Percentiles rank a stretch among this genome's conserved stretches.
Evolutionary conservation across 176 grass and related monocot genomes (phyloP).

Genomic region (Pontederia crassipes): DNA sequence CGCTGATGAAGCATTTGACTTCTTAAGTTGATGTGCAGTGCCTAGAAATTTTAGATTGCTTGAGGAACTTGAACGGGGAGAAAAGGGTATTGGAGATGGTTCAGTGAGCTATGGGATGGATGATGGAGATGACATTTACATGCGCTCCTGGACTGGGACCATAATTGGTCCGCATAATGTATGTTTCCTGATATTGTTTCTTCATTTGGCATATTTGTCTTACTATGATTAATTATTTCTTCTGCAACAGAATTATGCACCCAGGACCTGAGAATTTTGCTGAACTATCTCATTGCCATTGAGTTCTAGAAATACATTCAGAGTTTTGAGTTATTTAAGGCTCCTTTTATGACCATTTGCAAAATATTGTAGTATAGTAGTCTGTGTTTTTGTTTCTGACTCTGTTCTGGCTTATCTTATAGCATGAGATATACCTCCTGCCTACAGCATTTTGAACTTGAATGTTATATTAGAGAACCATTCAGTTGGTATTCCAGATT

Average conservation of each 20-base stretch:
- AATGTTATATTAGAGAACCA: too few species aligned
- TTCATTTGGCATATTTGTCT: background rate
- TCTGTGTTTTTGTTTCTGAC: background rate
- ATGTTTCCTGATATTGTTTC: background rate
- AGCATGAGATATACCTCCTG: too few species aligned
- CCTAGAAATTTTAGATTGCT: constrained; percentile 45
- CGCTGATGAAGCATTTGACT: too few species aligned
- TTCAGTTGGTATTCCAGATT: too few species aligned
- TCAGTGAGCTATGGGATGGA: constrained; percentile 51
- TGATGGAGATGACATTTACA: constrained; percentile 66
- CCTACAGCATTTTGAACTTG: too few species aligned
- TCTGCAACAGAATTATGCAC: background rate
- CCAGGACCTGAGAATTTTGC: too few species aligned
- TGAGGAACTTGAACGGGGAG: constrained; percentile 50
- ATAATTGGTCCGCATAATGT: constrained; percentile 55
- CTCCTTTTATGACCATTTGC: background rate
- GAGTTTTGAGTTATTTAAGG: too few species aligned
- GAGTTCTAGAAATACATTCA: too few species aligned
- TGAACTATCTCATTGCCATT: too few species aligned
- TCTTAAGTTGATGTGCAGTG: constrained; percentile 9
- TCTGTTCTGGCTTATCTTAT: too few species aligned
- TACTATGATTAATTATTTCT: background rate
- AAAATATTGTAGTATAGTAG: background rate
- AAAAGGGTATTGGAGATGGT: constrained; percentile 47
- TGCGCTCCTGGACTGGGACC: constrained; percentile 75